Evolutionary conservation across 768 basidiomycete species (phyloP), one percentile per base, ranked within the genome.

Genomic region (Candolleomyces efflorescens): DNA sequence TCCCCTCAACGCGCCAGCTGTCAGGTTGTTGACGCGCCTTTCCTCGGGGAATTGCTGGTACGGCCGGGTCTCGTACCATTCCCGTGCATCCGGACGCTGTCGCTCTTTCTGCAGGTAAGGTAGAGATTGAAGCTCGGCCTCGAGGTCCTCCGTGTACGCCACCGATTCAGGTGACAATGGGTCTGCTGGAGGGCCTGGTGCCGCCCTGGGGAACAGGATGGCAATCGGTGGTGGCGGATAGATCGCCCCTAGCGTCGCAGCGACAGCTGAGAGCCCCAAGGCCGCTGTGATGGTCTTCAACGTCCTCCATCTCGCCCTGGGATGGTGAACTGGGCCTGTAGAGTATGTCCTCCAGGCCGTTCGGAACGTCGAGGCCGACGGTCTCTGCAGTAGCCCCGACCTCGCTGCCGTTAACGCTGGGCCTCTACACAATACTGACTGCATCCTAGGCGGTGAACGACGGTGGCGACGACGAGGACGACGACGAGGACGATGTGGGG

Each of bases 1-100:
- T 1, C 94, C 96, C 24, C 86, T 75, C n/a, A 99, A 76, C 1
- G 92, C 80, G 3, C 93, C 94, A 2, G 87, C 85, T 0, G 92
- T 90, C 50, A 99, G 75, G 60, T 83, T 89, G 71, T 99, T 94
- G 55, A 87, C 87, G 1, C 87, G 78, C 54, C 84, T 75, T 56
- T 89, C 85, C 59, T 87, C 87, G 0, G 93, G 86, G 24, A 85
- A 82, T 17, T 77, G 73, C 12, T 72, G 69, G 68, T 91, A 94
- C 39, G 92, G 93, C 51, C 92, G 82, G 20, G 79, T 76, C 69
- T 89, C 90, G 64, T 92, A 91, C 89, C 89, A 91, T 39, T 82
- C 78, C 26, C 75, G 70, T 0, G 80, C 74, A 56, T 85, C 83
- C 2, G 74, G 71, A 36, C 74, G 69, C 13, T 67, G 60, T 41